These are phyloP conservation scores for Lipomyces spencermartinsiae DNA, from an alignment of 805 yeast genomes.

Conservation along the genomic window DNA sequence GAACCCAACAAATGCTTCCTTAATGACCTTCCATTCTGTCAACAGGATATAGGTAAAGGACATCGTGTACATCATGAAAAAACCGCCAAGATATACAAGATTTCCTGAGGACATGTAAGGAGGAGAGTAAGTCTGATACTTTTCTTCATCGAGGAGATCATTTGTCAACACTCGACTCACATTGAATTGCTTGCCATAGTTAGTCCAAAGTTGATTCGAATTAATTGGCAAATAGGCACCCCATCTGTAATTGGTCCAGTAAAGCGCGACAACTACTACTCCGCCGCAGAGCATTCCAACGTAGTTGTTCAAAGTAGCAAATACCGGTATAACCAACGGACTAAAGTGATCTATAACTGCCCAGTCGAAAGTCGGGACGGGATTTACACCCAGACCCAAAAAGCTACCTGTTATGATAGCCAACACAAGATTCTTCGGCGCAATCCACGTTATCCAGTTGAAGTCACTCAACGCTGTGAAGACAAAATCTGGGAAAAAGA, in stretches of 20 bases:
- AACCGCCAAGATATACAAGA: slow-evolving; percentile 62
- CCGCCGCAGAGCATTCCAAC: slow-evolving; percentile 49
- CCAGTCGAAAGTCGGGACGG: slow-evolving; percentile 52
- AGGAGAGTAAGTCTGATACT: slow-evolving; percentile 62
- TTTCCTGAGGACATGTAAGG: slow-evolving; percentile 72
- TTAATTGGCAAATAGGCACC: slow-evolving; percentile 59
- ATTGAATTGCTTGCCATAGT: slow-evolving; percentile 53
- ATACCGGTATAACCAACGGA: slow-evolving; percentile 54
- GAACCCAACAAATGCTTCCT: slow-evolving; percentile 8
- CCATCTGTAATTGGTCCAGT: slow-evolving; percentile 58
- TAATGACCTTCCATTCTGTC: slow-evolving; percentile 22
- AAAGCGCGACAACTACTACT: slow-evolving; percentile 43
- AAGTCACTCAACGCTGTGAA: slow-evolving; percentile 66
- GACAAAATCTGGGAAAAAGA: slow-evolving; percentile 71
- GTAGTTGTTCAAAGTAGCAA: slow-evolving; percentile 45
- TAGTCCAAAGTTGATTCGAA: slow-evolving; percentile 49
- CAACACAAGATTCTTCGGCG: slow-evolving; percentile 53
- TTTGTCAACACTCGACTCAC: slow-evolving; percentile 53
- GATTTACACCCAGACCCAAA: slow-evolving; percentile 57
- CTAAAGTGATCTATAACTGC: slow-evolving; percentile 44
- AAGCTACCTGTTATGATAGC: slow-evolving; percentile 62
- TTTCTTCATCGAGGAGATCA: slow-evolving; percentile 52
- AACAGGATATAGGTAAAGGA: slow-evolving; percentile 51
- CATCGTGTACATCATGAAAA: slow-evolving; percentile 62
- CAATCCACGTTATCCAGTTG: slow-evolving; percentile 55